Conservation (phyloP, 2,329 filamentous ascomycete species). For the Sporothrix schenckii region DNA sequence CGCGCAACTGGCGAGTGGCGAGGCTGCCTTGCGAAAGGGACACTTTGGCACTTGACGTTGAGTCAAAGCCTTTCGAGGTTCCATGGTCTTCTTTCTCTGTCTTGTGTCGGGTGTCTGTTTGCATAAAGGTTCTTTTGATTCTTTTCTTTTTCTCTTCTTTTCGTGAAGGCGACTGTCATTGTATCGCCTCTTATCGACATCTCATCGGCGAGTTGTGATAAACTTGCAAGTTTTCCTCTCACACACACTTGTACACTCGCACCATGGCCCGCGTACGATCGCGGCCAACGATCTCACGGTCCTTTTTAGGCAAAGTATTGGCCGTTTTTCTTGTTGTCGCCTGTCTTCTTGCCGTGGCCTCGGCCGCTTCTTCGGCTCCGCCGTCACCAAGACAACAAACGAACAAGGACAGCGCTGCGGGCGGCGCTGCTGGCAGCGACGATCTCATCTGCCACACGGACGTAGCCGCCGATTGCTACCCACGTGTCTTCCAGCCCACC, state of each 20-base stretch:
- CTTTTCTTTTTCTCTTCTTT: not conserved
- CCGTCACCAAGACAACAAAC: conserved; percentile 2
- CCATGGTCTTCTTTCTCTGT: conserved; percentile 14
- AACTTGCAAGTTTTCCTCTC: not conserved
- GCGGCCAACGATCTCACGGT: not conserved
- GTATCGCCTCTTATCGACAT: not conserved
- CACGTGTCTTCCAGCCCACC: conserved; percentile 64
- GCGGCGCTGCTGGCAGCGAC: not conserved
- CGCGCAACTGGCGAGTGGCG: conserved; percentile 21
- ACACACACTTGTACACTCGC: not conserved
- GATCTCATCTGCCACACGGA: conserved; percentile 68
- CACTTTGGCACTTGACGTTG: conserved; percentile 23
- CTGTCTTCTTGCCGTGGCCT: conserved; percentile 17
- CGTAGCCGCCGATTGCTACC: conserved; percentile 66
- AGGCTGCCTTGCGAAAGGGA: conserved; percentile 31
- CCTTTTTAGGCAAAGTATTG: not conserved
- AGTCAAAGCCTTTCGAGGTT: not conserved
- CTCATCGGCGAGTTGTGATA: not conserved
- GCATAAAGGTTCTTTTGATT: not conserved
- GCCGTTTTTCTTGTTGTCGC: conserved; percentile 23
- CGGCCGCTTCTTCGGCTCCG: not conserved
- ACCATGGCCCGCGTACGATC: conserved; percentile 3
- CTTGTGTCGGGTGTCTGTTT: not conserved
- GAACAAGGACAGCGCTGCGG: conserved; percentile 10
- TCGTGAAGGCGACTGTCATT: not conserved